Percentiles rank a stretch among this genome's conserved stretches.
phyloP scores from a whole-genome alignment of 2,329 filamentous ascomycete genomes.

The Fusarium aywerte region DNA sequence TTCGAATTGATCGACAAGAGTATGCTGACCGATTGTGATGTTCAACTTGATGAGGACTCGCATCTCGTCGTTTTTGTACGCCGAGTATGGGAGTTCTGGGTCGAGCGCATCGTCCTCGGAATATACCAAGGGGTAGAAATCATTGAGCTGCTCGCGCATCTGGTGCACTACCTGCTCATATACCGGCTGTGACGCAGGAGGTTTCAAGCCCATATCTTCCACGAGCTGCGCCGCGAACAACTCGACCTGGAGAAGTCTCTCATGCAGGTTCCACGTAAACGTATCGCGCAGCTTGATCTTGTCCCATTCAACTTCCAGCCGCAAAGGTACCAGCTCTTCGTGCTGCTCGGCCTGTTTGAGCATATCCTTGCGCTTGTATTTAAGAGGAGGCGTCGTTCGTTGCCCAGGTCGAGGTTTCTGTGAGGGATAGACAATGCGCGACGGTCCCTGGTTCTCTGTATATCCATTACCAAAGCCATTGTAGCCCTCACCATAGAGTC shows the following conservation, averaged over 20 bases:
- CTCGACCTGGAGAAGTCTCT: conserved; percentile 81
- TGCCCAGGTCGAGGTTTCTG: conserved; percentile 81
- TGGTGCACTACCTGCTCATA: conserved; percentile 71
- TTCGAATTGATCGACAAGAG: conserved; percentile 95
- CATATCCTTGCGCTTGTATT: conserved; percentile 82
- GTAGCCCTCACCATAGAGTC: conserved; percentile 79
- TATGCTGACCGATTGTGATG: conserved; percentile 95
- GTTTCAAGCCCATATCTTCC: conserved; percentile 86
- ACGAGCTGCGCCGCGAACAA: conserved; percentile 89
- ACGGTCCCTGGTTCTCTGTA: conserved; percentile 76
- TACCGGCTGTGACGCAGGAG: conserved; percentile 73
- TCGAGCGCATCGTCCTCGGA: conserved; percentile 92
- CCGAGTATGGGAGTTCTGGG: conserved; percentile 86
- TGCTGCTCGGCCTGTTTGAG: conserved; percentile 87
- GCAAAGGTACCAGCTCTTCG: conserved; percentile 90
- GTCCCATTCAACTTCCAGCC: conserved; percentile 93
- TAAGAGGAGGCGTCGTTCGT: conserved; percentile 77
- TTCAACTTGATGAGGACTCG: conserved; percentile 94
- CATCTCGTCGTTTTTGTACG: conserved; percentile 99
- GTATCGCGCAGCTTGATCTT: conserved; percentile 96
- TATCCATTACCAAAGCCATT: conserved; percentile 88
- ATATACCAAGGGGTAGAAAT: conserved; percentile 92
- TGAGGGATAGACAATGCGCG: conserved; percentile 81
- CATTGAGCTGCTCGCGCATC: conserved; percentile 88
- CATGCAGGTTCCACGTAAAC: conserved; percentile 98